phyloP scores from a whole-genome alignment of 176 grass and related monocot genomes.

The Dactylis glomerata region DNA sequence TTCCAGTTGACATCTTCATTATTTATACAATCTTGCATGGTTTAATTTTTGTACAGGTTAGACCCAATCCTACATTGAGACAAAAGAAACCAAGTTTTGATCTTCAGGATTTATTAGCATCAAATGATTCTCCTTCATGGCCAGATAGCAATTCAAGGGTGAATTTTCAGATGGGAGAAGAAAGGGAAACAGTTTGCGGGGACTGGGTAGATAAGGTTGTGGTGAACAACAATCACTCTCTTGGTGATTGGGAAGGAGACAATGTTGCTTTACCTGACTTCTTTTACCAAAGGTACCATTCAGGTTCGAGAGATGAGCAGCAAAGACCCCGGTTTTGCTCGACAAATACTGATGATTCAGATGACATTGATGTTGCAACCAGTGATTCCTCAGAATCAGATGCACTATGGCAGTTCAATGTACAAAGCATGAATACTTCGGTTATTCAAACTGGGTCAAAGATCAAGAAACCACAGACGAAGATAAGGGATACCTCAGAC shows the following conservation, averaged over 20 bases:
- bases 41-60: slow-evolving; percentile 49
- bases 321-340: slow-evolving; percentile 69
- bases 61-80: slow-evolving; percentile 45
- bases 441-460: slow-evolving; percentile 58
- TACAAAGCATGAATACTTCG: slow-evolving; percentile 58
- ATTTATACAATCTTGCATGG: neutral
- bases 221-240: slow-evolving; percentile 63
- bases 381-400: slow-evolving; percentile 99
- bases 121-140: slow-evolving; percentile 82
- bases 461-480: slow-evolving; percentile 85
- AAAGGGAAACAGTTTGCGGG: slow-evolving; percentile 64
- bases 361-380: slow-evolving; percentile 95
- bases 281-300: slow-evolving; percentile 81
- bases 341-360: slow-evolving; percentile 79
- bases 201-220: slow-evolving; percentile 97
- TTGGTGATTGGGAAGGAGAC: slow-evolving; percentile 83
- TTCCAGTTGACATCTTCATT: slow-evolving; percentile 20
- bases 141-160: slow-evolving; percentile 59
- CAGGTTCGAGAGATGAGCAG: slow-evolving; percentile 51
- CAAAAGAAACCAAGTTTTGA: slow-evolving; percentile 97
- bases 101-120: slow-evolving; percentile 70
- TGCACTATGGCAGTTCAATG: slow-evolving; percentile 85
- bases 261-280: slow-evolving; percentile 68
- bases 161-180: slow-evolving; percentile 74
- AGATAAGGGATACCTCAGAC: slow-evolving; percentile 59